Base-by-base conservation (phyloP, 139 green algal species). In the Chlamydomonas asymmetrica region DNA sequence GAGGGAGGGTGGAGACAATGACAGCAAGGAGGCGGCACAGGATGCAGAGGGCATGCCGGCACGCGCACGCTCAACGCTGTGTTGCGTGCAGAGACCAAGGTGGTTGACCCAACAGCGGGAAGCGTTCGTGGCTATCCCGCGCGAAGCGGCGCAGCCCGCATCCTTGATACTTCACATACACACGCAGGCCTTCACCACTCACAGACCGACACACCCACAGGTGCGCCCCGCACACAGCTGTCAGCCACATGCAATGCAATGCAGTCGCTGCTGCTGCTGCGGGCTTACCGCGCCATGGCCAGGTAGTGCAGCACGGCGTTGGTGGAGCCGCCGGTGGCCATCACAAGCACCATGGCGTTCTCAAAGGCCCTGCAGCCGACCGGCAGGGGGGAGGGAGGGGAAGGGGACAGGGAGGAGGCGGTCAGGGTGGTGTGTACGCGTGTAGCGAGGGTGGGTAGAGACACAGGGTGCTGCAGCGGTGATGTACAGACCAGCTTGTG, bases 271-370 rank as follows among this genome's bases (percentile, higher is more conserved):
- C n/a, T n/a, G n/a, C n/a, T n/a, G n/a, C n/a, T n/a, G 23, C 62
- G 64, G 27, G 9, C 82, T 65, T 48, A 88, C 40, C 70, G 82
- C 0, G 92, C 92, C 83, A 97, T 97, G 68, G 93, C 92, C 22
- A 97, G 87, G 66, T 94, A 85, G 86, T 97, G 92, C 79, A 97
- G 84, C 74, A 96, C 91, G 31, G 96, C 96, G 77, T 99, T 99
- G 68, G 96, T 99, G 68, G 89, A 97, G 40, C 96, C 96, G 6
- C 96, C 96, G 34, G 93, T 87, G 0, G 93, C 95, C 90, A 98
- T 98, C 63, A 97, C 79, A 1, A 92, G 75, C 2, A 91, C 83
- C 76, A 99, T 97, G 34, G 96, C 95, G 75, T 99, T 99, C 81
- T 98, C 95, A 87, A 99, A 98, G 2, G 96, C 89, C 68, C 66